Evolutionary conservation across 2,329 filamentous ascomycete genomes (phyloP).

Genomic region (Aspergillus glaucus): DNA sequence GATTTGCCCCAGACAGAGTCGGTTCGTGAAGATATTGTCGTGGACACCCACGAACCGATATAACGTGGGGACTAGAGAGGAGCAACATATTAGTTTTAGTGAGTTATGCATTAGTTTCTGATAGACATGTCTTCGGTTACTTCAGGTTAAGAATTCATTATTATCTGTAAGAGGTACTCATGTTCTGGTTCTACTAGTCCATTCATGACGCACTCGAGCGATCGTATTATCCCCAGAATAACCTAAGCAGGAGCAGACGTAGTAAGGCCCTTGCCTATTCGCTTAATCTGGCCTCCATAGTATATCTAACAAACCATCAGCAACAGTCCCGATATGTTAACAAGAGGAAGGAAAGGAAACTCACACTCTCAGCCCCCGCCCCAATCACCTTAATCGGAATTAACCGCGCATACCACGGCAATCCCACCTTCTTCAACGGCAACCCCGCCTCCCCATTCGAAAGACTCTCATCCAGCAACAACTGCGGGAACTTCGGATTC

Average conservation of each 20-base stretch:
- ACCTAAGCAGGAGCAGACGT: neutral
- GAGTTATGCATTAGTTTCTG: too few species aligned
- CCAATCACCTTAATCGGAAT: constrained; percentile 21
- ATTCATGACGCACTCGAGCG: too few species aligned
- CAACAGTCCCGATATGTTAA: neutral
- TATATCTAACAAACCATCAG: constrained; percentile 9
- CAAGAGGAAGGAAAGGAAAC: constrained; percentile 6
- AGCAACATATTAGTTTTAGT: too few species aligned
- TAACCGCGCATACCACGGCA: constrained; percentile 17
- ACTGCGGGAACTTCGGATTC: constrained; percentile 36
- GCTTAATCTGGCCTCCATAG: constrained; percentile 22
- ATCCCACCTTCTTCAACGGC: constrained; percentile 17
- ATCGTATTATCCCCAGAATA: too few species aligned
- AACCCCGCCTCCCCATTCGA: constrained; percentile 19
- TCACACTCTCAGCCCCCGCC: constrained; percentile 26
- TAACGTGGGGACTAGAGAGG: too few species aligned
- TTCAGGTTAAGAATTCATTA: too few species aligned
- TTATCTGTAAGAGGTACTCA: too few species aligned
- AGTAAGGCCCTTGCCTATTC: constrained; percentile 18
- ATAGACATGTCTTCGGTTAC: too few species aligned
- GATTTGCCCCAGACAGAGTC: neutral
- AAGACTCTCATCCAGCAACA: constrained; percentile 24
- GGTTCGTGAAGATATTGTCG: too few species aligned
- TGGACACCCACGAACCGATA: too few species aligned
- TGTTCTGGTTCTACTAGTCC: too few species aligned